These are phyloP conservation scores for Oleoguttula mirabilis DNA, from an alignment of 495 filamentous ascomycete genomes.

Conservation along the genomic window DNA sequence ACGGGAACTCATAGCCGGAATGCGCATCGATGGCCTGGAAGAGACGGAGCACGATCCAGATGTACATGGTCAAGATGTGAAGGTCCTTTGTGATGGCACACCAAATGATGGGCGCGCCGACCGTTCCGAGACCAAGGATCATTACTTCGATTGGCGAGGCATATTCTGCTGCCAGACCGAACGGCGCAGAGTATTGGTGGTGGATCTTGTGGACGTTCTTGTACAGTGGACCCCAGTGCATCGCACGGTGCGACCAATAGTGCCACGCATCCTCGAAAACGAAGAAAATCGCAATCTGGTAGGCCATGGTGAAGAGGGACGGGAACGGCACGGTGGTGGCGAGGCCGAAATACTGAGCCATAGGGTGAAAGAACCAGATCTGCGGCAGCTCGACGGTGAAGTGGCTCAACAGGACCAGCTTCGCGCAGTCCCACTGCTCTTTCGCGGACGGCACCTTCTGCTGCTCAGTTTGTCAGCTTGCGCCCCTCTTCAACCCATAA, in stretches of 20 bases:
- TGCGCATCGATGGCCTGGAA: conserved; percentile 98
- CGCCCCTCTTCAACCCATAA: not conserved
- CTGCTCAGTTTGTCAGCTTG: conserved; percentile 31
- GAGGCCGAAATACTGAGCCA: conserved; percentile 87
- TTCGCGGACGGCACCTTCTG: conserved; percentile 77
- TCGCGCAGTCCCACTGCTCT: conserved; percentile 91
- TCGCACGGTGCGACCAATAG: conserved; percentile 87
- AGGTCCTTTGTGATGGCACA: conserved; percentile 71
- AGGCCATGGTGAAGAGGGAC: conserved; percentile 66
- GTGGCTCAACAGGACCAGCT: conserved; percentile 79
- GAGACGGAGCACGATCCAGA: conserved; percentile 85
- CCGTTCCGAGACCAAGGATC: conserved; percentile 86
- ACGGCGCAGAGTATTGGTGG: conserved; percentile 95
- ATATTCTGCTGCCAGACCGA: conserved; percentile 93
- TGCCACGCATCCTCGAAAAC: conserved; percentile 96
- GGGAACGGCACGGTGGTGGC: conserved; percentile 85
- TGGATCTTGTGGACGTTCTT: conserved; percentile 95
- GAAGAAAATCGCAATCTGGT: conserved; percentile 90
- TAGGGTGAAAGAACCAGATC: conserved; percentile 99
- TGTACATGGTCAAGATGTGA: conserved; percentile 93
- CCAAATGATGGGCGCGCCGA: conserved; percentile 75
- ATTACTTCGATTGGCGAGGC: conserved; percentile 96
- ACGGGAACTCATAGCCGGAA: conserved; percentile 95
- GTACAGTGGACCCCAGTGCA: conserved; percentile 94
- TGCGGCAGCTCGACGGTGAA: conserved; percentile 96